Conservation (phyloP, 495 filamentous ascomycete genomes). For the Podospora pseudoanserina region DNA sequence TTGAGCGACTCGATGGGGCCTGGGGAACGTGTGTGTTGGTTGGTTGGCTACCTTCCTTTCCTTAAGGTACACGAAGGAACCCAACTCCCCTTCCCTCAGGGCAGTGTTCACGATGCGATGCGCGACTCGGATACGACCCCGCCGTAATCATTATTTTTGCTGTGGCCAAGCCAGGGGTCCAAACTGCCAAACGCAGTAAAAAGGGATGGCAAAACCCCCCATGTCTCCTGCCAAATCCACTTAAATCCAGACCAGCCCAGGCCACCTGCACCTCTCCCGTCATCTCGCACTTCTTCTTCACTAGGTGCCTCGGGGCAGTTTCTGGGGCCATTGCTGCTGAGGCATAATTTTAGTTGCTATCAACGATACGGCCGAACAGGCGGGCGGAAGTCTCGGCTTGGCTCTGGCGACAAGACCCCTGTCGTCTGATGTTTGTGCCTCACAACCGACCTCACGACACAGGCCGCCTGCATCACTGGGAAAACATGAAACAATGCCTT, state of each 20-base stretch:
- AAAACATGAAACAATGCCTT: neutral
- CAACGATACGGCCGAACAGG: neutral
- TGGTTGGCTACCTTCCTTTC: neutral
- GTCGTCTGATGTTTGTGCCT: neutral
- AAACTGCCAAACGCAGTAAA: neutral
- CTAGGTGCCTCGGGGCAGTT: neutral
- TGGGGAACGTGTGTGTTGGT: neutral
- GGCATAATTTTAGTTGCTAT: too few relatives aligned
- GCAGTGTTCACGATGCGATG: neutral
- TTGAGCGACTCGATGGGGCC: neutral
- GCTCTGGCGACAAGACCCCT: neutral
- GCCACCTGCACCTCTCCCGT: neutral
- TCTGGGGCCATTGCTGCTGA: too few relatives aligned
- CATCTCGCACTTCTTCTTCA: neutral
- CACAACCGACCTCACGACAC: too few relatives aligned
- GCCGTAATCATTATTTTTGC: neutral
- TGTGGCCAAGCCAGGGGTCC: neutral
- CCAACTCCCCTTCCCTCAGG: neutral
- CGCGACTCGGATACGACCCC: neutral
- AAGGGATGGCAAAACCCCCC: neutral
- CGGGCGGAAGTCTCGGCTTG: constrained; percentile 3
- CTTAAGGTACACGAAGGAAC: neutral
- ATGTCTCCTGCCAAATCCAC: too few relatives aligned
- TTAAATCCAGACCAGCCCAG: neutral
- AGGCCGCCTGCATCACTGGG: too few relatives aligned